These are phyloP conservation scores for Sarocladiaceae sp. DNA, from an alignment of 2,329 filamentous ascomycete species.

Conservation along the genomic window DNA sequence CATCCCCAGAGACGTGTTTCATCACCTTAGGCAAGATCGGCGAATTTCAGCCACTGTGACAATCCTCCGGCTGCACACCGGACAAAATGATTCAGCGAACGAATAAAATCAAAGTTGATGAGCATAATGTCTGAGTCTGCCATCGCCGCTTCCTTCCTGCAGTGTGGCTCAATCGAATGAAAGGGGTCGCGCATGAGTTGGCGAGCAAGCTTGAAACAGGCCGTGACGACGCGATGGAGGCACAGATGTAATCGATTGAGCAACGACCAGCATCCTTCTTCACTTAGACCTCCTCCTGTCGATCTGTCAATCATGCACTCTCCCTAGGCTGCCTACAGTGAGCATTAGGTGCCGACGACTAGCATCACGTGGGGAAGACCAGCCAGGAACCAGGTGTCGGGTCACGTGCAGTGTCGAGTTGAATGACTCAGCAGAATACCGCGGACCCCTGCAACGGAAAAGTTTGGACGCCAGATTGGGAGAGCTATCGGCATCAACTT, in stretches of 20 bases:
- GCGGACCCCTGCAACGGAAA: neutral
- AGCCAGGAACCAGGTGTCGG: too few species aligned
- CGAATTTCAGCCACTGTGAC: neutral
- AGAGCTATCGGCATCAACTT: constrained; percentile 7
- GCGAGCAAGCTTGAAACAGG: constrained; percentile 3
- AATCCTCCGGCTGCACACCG: too few species aligned
- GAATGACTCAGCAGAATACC: neutral
- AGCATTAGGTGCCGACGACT: too few species aligned
- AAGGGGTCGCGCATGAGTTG: constrained; percentile 2
- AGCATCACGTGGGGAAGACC: neutral
- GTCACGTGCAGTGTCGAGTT: neutral
- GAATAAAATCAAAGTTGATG: neutral
- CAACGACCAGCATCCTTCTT: neutral
- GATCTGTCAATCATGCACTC: neutral
- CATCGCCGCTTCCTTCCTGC: too few species aligned
- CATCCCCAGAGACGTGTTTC: neutral
- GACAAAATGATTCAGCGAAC: too few species aligned
- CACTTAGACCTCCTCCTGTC: neutral
- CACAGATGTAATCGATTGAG: neutral
- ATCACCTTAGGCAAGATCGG: neutral
- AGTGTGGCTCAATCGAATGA: too few species aligned
- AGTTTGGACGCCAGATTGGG: constrained; percentile 8
- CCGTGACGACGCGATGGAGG: neutral
- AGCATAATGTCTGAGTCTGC: too few species aligned
- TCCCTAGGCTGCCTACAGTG: too few species aligned